These are phyloP conservation scores for Suillus variegatus DNA, from an alignment of 768 basidiomycete genomes.

Conservation along the genomic window DNA sequence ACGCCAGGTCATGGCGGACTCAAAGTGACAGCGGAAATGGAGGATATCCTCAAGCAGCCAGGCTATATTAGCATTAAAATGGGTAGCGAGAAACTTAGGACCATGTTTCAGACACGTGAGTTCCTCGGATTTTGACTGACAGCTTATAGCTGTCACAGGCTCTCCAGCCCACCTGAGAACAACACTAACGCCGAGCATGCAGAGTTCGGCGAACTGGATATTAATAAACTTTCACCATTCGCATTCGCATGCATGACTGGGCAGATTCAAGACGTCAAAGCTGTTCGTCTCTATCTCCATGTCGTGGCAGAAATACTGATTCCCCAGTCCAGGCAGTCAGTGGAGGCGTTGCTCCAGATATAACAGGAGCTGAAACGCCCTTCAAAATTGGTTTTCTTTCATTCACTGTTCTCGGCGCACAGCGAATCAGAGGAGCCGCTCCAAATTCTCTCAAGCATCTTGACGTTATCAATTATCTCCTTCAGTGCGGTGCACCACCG, in stretches of 20 bases:
- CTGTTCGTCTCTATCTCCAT: conserved; percentile 17
- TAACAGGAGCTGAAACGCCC: conserved; percentile 42
- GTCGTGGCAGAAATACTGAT: not conserved
- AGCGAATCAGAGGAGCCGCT: conserved; percentile 28
- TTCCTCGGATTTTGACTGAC: conserved; percentile 5
- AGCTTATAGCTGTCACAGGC: not conserved
- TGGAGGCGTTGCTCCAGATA: conserved; percentile 36
- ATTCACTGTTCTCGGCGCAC: conserved; percentile 41
- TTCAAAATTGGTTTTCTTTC: conserved; percentile 46
- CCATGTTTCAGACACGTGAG: conserved; percentile 32
- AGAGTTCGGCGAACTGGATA: conserved; percentile 24
- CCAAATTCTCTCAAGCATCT: conserved; percentile 26
- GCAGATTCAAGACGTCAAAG: conserved; percentile 17
- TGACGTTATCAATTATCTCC: conserved; percentile 42
- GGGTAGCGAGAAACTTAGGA: conserved; percentile 29
- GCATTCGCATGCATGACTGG: conserved; percentile 28
- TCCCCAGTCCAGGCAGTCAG: conserved; percentile 20
- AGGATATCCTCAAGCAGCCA: conserved; percentile 23
- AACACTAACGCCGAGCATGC: not conserved
- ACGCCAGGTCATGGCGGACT: conserved; percentile 19
- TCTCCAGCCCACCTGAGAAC: not conserved
- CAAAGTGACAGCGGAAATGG: conserved; percentile 28
- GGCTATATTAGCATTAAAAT: conserved; percentile 26
- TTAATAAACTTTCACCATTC: conserved; percentile 22
- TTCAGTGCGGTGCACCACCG: conserved; percentile 41